Percentiles rank a stretch among this genome's conserved stretches.
These are phyloP conservation scores for Cyberlindnera japonica DNA, from an alignment of 805 yeast species.

Conservation along the genomic window DNA sequence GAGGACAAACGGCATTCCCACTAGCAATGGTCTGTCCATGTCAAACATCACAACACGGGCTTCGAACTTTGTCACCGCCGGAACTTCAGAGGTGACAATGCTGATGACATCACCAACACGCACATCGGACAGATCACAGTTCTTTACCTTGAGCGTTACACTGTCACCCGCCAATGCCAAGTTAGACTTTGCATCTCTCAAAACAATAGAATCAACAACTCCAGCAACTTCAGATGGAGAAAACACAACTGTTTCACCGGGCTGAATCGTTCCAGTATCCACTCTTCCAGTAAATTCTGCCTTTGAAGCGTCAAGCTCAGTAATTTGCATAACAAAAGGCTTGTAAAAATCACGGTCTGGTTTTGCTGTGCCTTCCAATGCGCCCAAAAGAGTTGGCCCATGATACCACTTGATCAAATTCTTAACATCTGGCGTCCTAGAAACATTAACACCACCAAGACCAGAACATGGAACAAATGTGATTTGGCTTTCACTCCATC, in stretches of 20 bases:
- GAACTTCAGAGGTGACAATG: constrained; percentile 88
- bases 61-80: constrained; percentile 69
- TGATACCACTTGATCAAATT: constrained; percentile 32
- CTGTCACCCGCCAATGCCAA: constrained; percentile 91
- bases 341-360: constrained; percentile 79
- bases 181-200: constrained; percentile 78
- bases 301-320: constrained; percentile 79
- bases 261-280: constrained; percentile 88
- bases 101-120: constrained; percentile 93
- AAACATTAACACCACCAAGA: constrained; percentile 90
- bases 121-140: constrained; percentile 83
- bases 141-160: constrained; percentile 88
- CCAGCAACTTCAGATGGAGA: constrained; percentile 92
- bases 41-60: constrained; percentile 85
- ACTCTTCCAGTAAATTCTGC: constrained; percentile 94
- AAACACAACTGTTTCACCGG: constrained; percentile 86
- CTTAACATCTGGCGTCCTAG: constrained; percentile 65
- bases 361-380: constrained; percentile 79
- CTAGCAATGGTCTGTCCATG: constrained; percentile 89
- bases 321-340: constrained; percentile 86
- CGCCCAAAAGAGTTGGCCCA: constrained; percentile 75
- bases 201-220: constrained; percentile 84
- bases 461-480: constrained; percentile 91
- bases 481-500: constrained; percentile 78
- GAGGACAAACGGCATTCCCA: constrained; percentile 92